Conservation (phyloP, 169 alveolate species). For the Cryptosporidium baileyi region DNA sequence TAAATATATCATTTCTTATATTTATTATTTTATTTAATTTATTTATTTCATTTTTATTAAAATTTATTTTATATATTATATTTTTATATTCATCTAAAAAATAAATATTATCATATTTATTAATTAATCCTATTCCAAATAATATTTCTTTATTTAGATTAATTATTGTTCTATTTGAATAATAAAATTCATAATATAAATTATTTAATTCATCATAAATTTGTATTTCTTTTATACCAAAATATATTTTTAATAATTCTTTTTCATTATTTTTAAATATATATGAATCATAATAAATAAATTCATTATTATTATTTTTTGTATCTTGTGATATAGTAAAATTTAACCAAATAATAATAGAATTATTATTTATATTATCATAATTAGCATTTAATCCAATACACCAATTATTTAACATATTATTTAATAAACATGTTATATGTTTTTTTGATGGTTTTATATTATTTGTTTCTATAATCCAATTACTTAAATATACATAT, state of each 20-base stretch:
- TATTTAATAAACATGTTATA: background rate
- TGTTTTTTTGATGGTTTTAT: conserved; percentile 25
- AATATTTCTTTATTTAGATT: background rate
- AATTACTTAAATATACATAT: conserved; percentile 16
- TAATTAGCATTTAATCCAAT: conserved; percentile 30
- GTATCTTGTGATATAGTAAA: background rate
- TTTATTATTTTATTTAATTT: background rate
- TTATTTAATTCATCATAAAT: background rate
- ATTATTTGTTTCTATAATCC: background rate
- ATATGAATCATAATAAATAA: background rate
- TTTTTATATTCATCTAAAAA: background rate
- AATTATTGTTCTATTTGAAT: conserved; percentile 6
- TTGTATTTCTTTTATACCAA: background rate
- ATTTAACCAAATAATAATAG: conserved; percentile 23
- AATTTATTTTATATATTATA: background rate
- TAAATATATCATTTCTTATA: background rate
- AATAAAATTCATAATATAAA: background rate
- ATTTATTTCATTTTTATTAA: background rate
- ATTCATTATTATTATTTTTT: background rate
- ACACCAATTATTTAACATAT: conserved; percentile 14
- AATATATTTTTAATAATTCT: background rate
- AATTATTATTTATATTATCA: background rate
- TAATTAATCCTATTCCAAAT: background rate
- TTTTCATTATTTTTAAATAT: background rate
- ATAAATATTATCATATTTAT: background rate